phyloP scores from a whole-genome alignment of 495 filamentous ascomycete species.

The Penicillium nucicola region DNA sequence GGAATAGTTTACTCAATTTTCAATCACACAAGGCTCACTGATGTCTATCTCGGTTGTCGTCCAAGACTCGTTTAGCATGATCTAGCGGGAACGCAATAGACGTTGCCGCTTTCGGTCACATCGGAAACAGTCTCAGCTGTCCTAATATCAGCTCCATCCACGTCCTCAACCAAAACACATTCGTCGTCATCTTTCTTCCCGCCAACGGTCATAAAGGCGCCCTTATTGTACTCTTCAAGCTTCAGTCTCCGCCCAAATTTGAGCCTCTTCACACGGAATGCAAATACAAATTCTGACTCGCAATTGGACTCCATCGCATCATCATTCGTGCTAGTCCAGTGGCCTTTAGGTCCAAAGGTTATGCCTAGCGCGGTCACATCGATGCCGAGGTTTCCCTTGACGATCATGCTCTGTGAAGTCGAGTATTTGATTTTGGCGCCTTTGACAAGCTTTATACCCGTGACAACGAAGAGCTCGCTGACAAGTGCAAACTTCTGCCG shows the following conservation, averaged over 20 bases:
- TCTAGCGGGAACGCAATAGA: conserved; percentile 24
- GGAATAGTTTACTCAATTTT: conserved; percentile 4
- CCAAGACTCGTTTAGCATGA: neutral
- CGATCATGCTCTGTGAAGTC: conserved; percentile 15
- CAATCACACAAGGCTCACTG: conserved; percentile 4
- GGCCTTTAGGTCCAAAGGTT: conserved; percentile 20
- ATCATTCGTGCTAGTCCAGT: conserved; percentile 19
- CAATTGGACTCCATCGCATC: conserved; percentile 25
- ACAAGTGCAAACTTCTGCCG: conserved; percentile 20
- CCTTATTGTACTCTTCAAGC: conserved; percentile 25
- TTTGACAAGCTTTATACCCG: conserved; percentile 30
- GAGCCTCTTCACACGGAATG: conserved; percentile 29
- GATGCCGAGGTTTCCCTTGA: conserved; percentile 22
- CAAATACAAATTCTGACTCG: conserved; percentile 28
- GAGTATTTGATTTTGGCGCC: conserved; percentile 30
- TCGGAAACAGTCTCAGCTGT: conserved; percentile 20
- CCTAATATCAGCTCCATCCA: conserved; percentile 22
- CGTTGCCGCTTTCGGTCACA: conserved; percentile 21
- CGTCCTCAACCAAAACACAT: conserved; percentile 22
- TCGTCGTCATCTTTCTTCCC: conserved; percentile 11
- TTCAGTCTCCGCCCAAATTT: conserved; percentile 22
- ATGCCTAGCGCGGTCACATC: conserved; percentile 15
- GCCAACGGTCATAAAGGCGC: conserved; percentile 21
- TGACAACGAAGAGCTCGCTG: conserved; percentile 23
- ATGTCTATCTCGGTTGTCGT: conserved; percentile 7